Percentiles rank a stretch among this genome's conserved stretches.
Evolutionary conservation across 176 grass and related monocot species (phyloP).

Genomic region (Bothriochloa decipiens): DNA sequence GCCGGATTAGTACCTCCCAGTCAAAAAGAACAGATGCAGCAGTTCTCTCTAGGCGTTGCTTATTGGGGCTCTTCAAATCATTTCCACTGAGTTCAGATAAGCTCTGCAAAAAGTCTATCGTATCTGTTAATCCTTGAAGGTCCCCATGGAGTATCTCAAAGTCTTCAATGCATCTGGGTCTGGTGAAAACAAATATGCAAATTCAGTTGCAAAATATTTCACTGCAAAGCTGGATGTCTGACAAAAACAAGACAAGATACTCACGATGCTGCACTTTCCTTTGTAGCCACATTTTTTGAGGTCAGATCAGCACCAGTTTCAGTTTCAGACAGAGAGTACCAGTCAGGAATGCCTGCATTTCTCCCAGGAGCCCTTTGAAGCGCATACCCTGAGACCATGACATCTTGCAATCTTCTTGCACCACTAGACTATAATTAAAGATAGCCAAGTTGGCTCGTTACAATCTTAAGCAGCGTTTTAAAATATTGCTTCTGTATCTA

Average conservation of each 20-base stretch:
- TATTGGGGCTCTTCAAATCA: slow-evolving; percentile 62
- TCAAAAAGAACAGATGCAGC: slow-evolving; percentile 91
- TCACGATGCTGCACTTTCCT: slow-evolving; percentile 63
- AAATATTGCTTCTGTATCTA: slow-evolving; percentile 24
- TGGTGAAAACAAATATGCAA: slow-evolving; percentile 39
- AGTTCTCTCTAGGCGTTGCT: slow-evolving; percentile 67
- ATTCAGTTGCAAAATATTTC: slow-evolving; percentile 29
- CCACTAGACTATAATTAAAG: slow-evolving; percentile 57
- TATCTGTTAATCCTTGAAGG: slow-evolving; percentile 84
- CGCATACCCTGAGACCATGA: slow-evolving; percentile 92
- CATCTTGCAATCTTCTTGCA: slow-evolving; percentile 82
- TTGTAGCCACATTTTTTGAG: slow-evolving; percentile 34
- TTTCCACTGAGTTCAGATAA: slow-evolving; percentile 72
- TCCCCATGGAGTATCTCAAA: slow-evolving; percentile 93
- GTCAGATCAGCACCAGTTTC: slow-evolving; percentile 66
- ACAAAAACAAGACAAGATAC: slow-evolving; percentile 27
- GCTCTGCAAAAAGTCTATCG: slow-evolving; percentile 77
- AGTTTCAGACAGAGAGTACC: slow-evolving; percentile 93
- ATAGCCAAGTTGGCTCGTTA: slow-evolving; percentile 19
- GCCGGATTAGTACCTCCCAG: slow-evolving; percentile 66
- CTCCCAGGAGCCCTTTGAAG: slow-evolving; percentile 82
- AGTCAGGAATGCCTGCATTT: slow-evolving; percentile 83
- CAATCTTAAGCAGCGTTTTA: slow-evolving; percentile 11
- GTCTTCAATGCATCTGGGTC: slow-evolving; percentile 79
- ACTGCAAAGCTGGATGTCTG: not conserved